phyloP scores from a whole-genome alignment of 768 basidiomycete genomes.

The Leucocoprinus sp. region DNA sequence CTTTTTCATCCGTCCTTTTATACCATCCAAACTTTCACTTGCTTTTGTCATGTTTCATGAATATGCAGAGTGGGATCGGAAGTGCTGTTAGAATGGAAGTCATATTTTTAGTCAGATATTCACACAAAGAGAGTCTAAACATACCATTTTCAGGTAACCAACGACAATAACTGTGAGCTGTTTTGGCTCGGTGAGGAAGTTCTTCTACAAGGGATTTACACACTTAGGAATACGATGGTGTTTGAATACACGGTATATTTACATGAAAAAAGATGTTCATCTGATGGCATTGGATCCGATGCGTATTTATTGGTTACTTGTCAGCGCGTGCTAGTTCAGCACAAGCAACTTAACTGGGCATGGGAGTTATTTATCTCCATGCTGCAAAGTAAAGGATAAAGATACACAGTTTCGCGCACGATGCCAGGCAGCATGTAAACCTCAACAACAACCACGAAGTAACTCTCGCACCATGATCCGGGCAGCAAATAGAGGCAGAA shows the following conservation, averaged over 20 bases:
- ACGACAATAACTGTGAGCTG: background rate
- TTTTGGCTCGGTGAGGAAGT: slow-evolving; percentile 6
- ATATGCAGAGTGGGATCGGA: background rate
- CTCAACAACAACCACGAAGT: background rate
- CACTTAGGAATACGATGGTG: background rate
- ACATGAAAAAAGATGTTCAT: background rate
- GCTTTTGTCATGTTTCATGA: background rate
- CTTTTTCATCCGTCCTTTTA: background rate
- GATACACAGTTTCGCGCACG: background rate
- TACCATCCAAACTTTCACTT: background rate
- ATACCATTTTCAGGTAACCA: background rate
- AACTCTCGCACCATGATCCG: background rate
- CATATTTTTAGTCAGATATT: slow-evolving; percentile 1
- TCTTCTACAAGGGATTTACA: slow-evolving; percentile 2
- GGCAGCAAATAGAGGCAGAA: too few relatives aligned
- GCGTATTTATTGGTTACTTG: background rate
- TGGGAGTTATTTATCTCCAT: background rate
- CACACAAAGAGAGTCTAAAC: background rate
- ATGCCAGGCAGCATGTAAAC: background rate
- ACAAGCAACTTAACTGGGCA: background rate
- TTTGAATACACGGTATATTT: slow-evolving; percentile 1
- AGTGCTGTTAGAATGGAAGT: background rate
- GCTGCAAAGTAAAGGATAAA: background rate
- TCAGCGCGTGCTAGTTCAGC: background rate
- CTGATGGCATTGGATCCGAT: slow-evolving; percentile 1